Evolutionary conservation across 2,329 filamentous ascomycete species (phyloP).

Genomic region (Aspergillus ibericus): DNA sequence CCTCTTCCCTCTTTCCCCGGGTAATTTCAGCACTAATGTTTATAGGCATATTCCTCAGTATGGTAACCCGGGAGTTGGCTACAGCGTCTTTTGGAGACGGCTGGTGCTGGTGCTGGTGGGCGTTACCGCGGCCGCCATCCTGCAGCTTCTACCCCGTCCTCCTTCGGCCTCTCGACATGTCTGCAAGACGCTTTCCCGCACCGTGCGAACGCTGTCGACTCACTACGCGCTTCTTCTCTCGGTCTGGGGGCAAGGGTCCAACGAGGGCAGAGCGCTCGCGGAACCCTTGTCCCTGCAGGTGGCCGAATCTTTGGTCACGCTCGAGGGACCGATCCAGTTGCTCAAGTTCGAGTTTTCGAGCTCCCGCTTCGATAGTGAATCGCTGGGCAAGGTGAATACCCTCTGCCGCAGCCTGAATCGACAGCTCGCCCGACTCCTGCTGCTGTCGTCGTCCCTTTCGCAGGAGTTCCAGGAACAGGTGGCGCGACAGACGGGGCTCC

Average conservation of each 20-base stretch:
- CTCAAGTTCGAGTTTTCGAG: slow-evolving; percentile 42
- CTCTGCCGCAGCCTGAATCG: slow-evolving; percentile 36
- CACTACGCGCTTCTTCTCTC: slow-evolving; percentile 53
- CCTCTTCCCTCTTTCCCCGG: no score
- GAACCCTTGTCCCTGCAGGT: slow-evolving; percentile 35
- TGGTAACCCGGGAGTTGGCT: slow-evolving; percentile 50
- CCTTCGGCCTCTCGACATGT: slow-evolving; percentile 50
- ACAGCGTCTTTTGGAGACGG: slow-evolving; percentile 52
- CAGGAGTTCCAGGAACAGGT: slow-evolving; percentile 44
- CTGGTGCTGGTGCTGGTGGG: slow-evolving; percentile 47
- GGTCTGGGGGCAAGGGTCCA: slow-evolving; percentile 39
- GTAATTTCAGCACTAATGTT: neutral
- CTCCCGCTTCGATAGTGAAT: slow-evolving; percentile 39
- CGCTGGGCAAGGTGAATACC: slow-evolving; percentile 32
- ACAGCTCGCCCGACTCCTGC: slow-evolving; percentile 38
- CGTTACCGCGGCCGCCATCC: slow-evolving; percentile 44
- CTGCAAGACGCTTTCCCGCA: slow-evolving; percentile 47
- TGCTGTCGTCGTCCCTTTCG: slow-evolving; percentile 36
- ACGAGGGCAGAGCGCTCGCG: slow-evolving; percentile 25
- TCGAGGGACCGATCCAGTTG: slow-evolving; percentile 39
- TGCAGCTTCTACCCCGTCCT: slow-evolving; percentile 50
- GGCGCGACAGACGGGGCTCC: slow-evolving; percentile 39
- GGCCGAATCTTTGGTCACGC: slow-evolving; percentile 31
- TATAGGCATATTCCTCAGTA: slow-evolving; percentile 44
- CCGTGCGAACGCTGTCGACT: slow-evolving; percentile 46